Evolutionary conservation across 2,329 filamentous ascomycete genomes (phyloP), one percentile per base, ranked within the genome.

Genomic region (Pseudogymnoascus sp.): DNA sequence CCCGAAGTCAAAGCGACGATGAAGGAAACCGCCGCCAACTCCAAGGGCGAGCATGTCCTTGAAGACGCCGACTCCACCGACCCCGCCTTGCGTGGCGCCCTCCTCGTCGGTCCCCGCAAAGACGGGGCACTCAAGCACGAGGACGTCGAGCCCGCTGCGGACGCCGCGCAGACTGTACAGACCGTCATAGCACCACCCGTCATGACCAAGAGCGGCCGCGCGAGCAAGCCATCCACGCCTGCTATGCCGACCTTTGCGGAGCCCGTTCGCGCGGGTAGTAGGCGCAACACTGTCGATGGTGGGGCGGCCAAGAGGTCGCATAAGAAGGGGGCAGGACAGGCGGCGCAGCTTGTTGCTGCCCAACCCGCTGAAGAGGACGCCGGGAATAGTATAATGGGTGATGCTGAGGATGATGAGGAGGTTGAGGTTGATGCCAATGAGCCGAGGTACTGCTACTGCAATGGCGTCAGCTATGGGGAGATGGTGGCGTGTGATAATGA

Each of bases 401-500:
- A 54, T 9, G 47, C 25, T 6, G 76, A 74, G 33, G 77, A 79
- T 11, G 79, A 78, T 22, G 78, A 77, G 1, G 86, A 85, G 11
- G 84, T 85, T 6, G 85, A 88, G 36, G 78, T 80, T 37, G 86
- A 88, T 63, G 84, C 81, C 3, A 84, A 89, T 65, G 89, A 92
- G 71, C 87, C 86, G 37, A 79, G 85, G 12, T 92, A 92, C 73
- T 91, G 89, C 73, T 90, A 90, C 74, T 92, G 89, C 72, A 88
- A 91, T 67, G 83, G 86, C 57, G 86, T 91, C 60, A 91, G 88
- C 69, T 92, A 91, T 70, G 89, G 89, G 18, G 88, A 90, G 74
- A 92, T 92, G 89, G 88, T 92, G 43, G 89, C 87, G 2, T 92
- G 89, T 70, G 89, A 92, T 71, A 85, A 85, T 6, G 82, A 87